Evolutionary conservation across 805 yeast genomes (phyloP).

Genomic region (Teunomyces cretensis): DNA sequence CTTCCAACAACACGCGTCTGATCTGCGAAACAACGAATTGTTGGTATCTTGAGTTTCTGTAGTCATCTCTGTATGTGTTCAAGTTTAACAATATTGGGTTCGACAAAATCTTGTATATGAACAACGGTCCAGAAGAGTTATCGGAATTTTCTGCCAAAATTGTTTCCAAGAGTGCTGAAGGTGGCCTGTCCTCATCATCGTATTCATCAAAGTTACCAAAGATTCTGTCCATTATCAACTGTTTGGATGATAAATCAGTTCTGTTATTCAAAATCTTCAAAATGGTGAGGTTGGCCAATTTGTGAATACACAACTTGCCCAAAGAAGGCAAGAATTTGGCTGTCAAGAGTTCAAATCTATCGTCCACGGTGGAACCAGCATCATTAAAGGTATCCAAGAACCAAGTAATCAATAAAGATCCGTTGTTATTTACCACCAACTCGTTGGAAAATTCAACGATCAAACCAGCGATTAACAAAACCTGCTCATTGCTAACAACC

Average conservation of each 20-base stretch:
- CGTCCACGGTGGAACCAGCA: slow-evolving; percentile 33
- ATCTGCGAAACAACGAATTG: slow-evolving; percentile 61
- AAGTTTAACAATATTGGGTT: slow-evolving; percentile 55
- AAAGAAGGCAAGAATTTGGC: slow-evolving; percentile 61
- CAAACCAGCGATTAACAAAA: slow-evolving; percentile 69
- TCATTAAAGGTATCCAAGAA: slow-evolving; percentile 70
- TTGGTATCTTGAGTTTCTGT: slow-evolving; percentile 37
- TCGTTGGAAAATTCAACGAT: slow-evolving; percentile 77
- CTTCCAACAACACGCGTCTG: slow-evolving; percentile 59
- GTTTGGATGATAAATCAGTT: slow-evolving; percentile 60
- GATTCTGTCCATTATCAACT: slow-evolving; percentile 59
- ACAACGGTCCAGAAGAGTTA: slow-evolving; percentile 51
- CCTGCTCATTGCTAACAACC: slow-evolving; percentile 55
- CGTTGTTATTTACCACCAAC: slow-evolving; percentile 80
- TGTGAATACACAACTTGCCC: slow-evolving; percentile 68
- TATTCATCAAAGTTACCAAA: slow-evolving; percentile 50
- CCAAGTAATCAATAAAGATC: slow-evolving; percentile 90
- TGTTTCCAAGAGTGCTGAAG: slow-evolving; percentile 51
- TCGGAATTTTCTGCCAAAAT: slow-evolving; percentile 67
- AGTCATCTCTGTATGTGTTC: slow-evolving; percentile 14
- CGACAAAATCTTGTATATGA: slow-evolving; percentile 75
- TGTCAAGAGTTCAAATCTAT: slow-evolving; percentile 66
- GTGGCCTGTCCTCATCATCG: slow-evolving; percentile 22
- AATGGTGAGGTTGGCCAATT: slow-evolving; percentile 79
- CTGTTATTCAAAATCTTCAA: slow-evolving; percentile 74